Percentiles rank a stretch among this genome's conserved stretches.
These are phyloP conservation scores for Boletus huronensis DNA, from an alignment of 768 basidiomycete genomes.

Conservation along the genomic window DNA sequence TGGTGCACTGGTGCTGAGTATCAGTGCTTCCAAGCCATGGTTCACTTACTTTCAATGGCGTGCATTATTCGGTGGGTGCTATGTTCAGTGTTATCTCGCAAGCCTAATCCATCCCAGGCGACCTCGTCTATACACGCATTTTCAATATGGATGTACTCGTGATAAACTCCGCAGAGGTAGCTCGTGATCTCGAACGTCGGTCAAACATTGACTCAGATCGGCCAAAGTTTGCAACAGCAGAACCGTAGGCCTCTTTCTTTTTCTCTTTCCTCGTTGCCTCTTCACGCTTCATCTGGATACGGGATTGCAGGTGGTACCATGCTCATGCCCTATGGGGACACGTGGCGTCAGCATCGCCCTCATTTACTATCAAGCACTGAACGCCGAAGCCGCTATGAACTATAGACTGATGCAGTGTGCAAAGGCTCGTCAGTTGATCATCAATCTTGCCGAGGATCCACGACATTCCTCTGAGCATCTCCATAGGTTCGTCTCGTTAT, in stretches of 20 bases:
- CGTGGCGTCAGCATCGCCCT: slow-evolving; percentile 38
- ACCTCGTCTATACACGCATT: slow-evolving; percentile 21
- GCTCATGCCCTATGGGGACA: slow-evolving; percentile 37
- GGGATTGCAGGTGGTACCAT: slow-evolving; percentile 35
- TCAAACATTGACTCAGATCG: slow-evolving; percentile 35
- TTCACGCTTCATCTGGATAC: slow-evolving; percentile 14
- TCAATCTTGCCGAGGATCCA: slow-evolving; percentile 30
- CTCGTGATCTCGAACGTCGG: slow-evolving; percentile 27
- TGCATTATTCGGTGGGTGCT: slow-evolving; percentile 17
- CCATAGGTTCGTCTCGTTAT: slow-evolving; percentile 18
- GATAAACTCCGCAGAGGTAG: slow-evolving; percentile 28
- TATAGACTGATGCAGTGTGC: slow-evolving; percentile 34
- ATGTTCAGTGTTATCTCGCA: background rate
- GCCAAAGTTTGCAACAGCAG: slow-evolving; percentile 23
- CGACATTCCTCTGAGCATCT: slow-evolving; percentile 25
- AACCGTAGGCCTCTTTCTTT: slow-evolving; percentile 13
- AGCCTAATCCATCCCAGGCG: slow-evolving; percentile 12
- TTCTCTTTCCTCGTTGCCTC: background rate
- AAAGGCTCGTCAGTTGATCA: slow-evolving; percentile 33
- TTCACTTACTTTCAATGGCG: slow-evolving; percentile 34
- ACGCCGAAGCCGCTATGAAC: slow-evolving; percentile 20
- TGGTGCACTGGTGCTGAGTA: slow-evolving; percentile 14
- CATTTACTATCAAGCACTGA: slow-evolving; percentile 35
- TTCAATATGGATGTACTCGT: slow-evolving; percentile 26
- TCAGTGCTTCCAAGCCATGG: slow-evolving; percentile 33